These are phyloP conservation scores for Cryptococcus depauperatus DNA, from an alignment of 1,284 basidiomycete genomes.

Conservation along the genomic window DNA sequence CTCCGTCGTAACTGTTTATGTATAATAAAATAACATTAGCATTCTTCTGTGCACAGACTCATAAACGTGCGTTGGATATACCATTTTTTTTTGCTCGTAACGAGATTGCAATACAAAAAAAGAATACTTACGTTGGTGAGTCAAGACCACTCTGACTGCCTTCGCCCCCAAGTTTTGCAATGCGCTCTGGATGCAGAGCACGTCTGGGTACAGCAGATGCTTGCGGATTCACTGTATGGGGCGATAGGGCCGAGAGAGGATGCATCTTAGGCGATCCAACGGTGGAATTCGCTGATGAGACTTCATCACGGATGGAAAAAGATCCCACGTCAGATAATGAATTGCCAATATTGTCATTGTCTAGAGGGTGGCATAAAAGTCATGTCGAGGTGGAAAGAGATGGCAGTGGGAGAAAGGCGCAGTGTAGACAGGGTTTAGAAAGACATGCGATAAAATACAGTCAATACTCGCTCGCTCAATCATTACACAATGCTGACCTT, in stretches of 20 bases:
- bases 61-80: neutral
- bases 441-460: too few species aligned
- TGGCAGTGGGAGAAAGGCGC: too few species aligned
- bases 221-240: neutral
- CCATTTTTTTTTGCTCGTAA: neutral
- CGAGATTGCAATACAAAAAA: neutral
- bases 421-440: too few species aligned
- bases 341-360: conserved; percentile 36
- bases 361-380: neutral
- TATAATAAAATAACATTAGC: neutral
- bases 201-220: conserved; percentile 6
- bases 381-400: neutral
- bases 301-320: conserved; percentile 27
- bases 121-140: conserved; percentile 40
- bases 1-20: conserved; percentile 75
- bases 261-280: conserved; percentile 11
- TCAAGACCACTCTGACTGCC: conserved; percentile 39
- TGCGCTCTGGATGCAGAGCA: conserved; percentile 13
- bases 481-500: conserved; percentile 26
- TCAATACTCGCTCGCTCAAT: too few species aligned
- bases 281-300: conserved; percentile 14
- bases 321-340: conserved; percentile 41
- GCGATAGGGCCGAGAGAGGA: conserved; percentile 1
- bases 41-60: neutral
- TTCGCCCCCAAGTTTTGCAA: conserved; percentile 21